A percentile compares a stretch with the other conserved stretches of the same genome.
phyloP scores from a whole-genome alignment of 371 early-diverging fungal genomes.

The Mucor ambiguus region DNA sequence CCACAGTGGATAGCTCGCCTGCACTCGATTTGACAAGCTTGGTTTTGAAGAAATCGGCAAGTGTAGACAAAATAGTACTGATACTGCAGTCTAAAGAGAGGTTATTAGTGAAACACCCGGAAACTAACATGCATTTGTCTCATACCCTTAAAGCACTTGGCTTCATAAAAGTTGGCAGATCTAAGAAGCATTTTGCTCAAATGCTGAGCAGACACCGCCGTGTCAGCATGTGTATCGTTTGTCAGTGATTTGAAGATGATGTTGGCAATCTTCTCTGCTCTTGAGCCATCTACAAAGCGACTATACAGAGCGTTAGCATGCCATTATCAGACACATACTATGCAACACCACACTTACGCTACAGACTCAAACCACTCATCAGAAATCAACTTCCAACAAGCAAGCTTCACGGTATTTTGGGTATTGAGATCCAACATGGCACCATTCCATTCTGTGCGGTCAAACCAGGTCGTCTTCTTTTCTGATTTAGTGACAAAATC shows the following conservation, averaged over 20 bases:
- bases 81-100: constrained; percentile 25
- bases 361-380: constrained; percentile 63
- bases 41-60: constrained; percentile 20
- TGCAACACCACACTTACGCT: constrained; percentile 28
- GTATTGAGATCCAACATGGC: constrained; percentile 28
- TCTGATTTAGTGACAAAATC: constrained; percentile 26
- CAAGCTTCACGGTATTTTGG: constrained; percentile 39
- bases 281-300: constrained; percentile 26
- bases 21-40: constrained; percentile 13
- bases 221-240: background rate
- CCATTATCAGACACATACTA: too few relatives aligned
- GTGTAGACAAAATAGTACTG: constrained; percentile 14
- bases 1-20: constrained; percentile 12
- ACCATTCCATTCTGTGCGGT: constrained; percentile 46
- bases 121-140: background rate
- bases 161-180: constrained; percentile 63
- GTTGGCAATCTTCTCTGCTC: constrained; percentile 17
- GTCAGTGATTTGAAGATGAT: constrained; percentile 27
- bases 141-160: constrained; percentile 50
- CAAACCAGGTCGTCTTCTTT: background rate
- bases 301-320: constrained; percentile 7
- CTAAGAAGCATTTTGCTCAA: constrained; percentile 45
- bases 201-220: constrained; percentile 28
- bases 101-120: background rate
- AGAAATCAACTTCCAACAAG: constrained; percentile 55